Conservation (phyloP, 305 asterid genomes). For the Andrographis paniculata region DNA sequence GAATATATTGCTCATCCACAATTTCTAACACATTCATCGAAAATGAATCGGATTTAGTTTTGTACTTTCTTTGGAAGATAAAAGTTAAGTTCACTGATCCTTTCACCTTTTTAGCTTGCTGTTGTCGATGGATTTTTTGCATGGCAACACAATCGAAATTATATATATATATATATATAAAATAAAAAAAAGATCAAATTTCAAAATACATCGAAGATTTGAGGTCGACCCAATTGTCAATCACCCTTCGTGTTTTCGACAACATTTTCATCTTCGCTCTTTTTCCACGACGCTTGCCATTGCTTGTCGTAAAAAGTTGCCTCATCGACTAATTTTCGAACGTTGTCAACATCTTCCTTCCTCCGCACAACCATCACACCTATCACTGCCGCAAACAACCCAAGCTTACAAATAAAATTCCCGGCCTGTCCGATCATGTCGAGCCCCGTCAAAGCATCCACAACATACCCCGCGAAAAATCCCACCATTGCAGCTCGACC, state of each 20-base stretch:
- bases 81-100: too few species aligned
- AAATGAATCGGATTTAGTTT: too few species aligned
- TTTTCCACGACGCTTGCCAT: constrained; percentile 99
- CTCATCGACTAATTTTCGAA: constrained; percentile 72
- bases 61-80: too few species aligned
- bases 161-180: too few species aligned
- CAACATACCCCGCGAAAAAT: constrained; percentile 93
- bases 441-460: constrained; percentile 84
- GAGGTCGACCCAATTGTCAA: too few species aligned
- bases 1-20: too few species aligned
- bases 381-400: constrained; percentile 57
- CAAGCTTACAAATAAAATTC: constrained; percentile 84
- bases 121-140: too few species aligned
- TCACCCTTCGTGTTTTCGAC: not conserved
- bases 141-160: too few species aligned
- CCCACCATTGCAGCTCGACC: constrained; percentile 99
- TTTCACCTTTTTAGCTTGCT: too few species aligned
- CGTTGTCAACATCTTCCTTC: constrained; percentile 70
- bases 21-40: too few species aligned
- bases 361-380: constrained; percentile 81
- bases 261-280: constrained; percentile 23
- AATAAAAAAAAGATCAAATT: too few species aligned
- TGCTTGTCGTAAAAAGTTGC: constrained; percentile 85
- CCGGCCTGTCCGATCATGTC: constrained; percentile 93
- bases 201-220: too few species aligned